Conservation (phyloP, 2,329 filamentous ascomycete genomes). For the Rosellinia necatrix region DNA sequence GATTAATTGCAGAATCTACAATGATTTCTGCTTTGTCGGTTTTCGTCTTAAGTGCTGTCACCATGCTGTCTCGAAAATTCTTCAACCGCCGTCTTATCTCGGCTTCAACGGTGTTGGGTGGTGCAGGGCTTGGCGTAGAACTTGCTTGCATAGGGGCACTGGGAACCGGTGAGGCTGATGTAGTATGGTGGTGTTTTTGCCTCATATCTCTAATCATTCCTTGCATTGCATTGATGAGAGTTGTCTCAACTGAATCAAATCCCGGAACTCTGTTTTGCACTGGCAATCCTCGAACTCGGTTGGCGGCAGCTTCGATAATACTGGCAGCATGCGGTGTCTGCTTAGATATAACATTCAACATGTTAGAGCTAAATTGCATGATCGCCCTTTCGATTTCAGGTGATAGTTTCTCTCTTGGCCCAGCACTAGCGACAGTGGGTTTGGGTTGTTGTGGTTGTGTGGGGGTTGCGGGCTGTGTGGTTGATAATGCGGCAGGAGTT, state of each 20-base stretch:
- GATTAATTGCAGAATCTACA: conserved; percentile 41
- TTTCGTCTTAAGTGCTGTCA: conserved; percentile 37
- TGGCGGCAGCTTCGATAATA: conserved; percentile 40
- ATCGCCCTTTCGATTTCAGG: conserved; percentile 40
- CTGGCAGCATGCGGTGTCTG: conserved; percentile 36
- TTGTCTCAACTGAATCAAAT: conserved; percentile 38
- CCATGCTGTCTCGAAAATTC: conserved; percentile 40
- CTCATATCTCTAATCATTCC: conserved; percentile 40
- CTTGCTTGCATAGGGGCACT: conserved; percentile 29
- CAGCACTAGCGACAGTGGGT: conserved; percentile 11
- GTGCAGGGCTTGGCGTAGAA: conserved; percentile 35
- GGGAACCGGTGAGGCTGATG: conserved; percentile 34
- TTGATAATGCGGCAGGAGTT: conserved; percentile 26
- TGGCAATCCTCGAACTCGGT: conserved; percentile 37
- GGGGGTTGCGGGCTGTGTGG: conserved; percentile 22
- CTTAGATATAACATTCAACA: conserved; percentile 37
- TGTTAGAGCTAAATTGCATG: conserved; percentile 38
- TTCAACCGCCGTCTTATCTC: conserved; percentile 40
- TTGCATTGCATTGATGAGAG: conserved; percentile 36
- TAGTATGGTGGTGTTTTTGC: conserved; percentile 30
- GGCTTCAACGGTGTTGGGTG: conserved; percentile 32
- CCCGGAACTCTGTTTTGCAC: conserved; percentile 33
- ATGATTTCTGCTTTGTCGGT: conserved; percentile 40
- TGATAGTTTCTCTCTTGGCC: conserved; percentile 26
- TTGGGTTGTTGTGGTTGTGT: conserved; percentile 23